Percentiles rank a stretch among this genome's conserved stretches.
These are phyloP conservation scores for Flaveria floridana DNA, from an alignment of 140 eudicot species.

Conservation along the genomic window DNA sequence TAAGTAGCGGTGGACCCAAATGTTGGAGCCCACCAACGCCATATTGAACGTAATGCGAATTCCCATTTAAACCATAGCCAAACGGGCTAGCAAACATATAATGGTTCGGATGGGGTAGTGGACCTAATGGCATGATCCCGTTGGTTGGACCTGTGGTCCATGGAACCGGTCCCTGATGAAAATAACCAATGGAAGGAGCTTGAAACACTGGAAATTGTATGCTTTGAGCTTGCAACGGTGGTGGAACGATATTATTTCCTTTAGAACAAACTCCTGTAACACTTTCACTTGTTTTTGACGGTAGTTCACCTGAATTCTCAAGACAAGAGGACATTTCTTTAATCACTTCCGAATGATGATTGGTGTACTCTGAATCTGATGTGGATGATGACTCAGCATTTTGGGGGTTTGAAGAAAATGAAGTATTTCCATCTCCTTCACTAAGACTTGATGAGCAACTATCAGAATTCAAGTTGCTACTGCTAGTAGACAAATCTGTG, in stretches of 20 bases:
- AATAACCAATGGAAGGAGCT: conserved; percentile 73
- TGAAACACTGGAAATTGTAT: conserved; percentile 72
- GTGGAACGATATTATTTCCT: conserved; percentile 36
- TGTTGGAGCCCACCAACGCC: conserved; percentile 55
- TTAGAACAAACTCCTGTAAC: conserved; percentile 43
- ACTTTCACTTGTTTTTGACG: conserved; percentile 34
- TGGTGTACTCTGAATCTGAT: conserved; percentile 73
- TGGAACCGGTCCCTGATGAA: conserved; percentile 70
- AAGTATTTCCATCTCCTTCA: conserved; percentile 80
- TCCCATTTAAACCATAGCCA: conserved; percentile 56
- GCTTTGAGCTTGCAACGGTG: conserved; percentile 54
- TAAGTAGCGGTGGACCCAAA: conserved; percentile 54
- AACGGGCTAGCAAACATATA: conserved; percentile 59
- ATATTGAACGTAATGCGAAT: conserved; percentile 60
- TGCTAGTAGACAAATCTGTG: conserved; percentile 43
- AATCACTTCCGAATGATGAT: conserved; percentile 56
- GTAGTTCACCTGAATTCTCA: conserved; percentile 16
- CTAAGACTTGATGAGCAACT: conserved; percentile 87
- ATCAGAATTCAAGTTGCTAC: conserved; percentile 65
- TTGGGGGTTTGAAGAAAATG: conserved; percentile 53
- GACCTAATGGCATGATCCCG: conserved; percentile 30
- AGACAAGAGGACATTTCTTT: conserved; percentile 18
- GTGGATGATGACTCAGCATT: conserved; percentile 69
- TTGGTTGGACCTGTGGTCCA: conserved; percentile 70
- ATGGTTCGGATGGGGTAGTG: conserved; percentile 63